These are phyloP conservation scores for Ulota crispa DNA, from an alignment of 225 moss, liverwort and hornwort species.

Conservation along the genomic window DNA sequence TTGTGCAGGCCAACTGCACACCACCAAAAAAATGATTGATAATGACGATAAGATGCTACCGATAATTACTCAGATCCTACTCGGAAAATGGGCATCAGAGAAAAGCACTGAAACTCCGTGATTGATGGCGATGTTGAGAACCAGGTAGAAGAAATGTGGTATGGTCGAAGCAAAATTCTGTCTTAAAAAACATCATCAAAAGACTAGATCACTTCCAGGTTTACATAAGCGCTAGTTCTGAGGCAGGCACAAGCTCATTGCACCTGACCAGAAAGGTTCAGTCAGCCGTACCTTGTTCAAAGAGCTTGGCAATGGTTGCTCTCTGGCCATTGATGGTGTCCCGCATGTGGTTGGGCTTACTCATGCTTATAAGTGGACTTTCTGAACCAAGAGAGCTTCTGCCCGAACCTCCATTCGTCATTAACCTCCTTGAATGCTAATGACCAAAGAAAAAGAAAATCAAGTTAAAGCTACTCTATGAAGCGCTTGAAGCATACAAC, in stretches of 20 bases:
- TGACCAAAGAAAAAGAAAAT: neutral
- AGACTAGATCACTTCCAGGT: too few relatives aligned
- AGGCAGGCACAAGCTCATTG: neutral
- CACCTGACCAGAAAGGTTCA: neutral
- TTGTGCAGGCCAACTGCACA: slow-evolving; percentile 90
- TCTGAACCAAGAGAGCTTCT: slow-evolving; percentile 78
- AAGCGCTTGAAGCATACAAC: too few relatives aligned
- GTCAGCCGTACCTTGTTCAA: slow-evolving; percentile 71
- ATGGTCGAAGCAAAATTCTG: neutral
- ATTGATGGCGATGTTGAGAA: neutral
- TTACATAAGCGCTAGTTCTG: neutral
- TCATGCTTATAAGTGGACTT: slow-evolving; percentile 66
- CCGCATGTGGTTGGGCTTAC: slow-evolving; percentile 71
- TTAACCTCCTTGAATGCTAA: slow-evolving; percentile 65
- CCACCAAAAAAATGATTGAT: slow-evolving; percentile 14
- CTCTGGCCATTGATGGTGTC: slow-evolving; percentile 96
- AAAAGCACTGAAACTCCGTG: too few relatives aligned
- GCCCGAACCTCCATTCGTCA: slow-evolving; percentile 71
- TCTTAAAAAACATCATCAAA: too few relatives aligned
- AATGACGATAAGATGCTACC: neutral
- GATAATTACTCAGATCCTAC: too few relatives aligned
- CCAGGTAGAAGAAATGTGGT: neutral
- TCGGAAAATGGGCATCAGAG: too few relatives aligned
- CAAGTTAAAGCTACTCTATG: neutral
- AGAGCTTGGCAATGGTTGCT: slow-evolving; percentile 95